Conservation (phyloP, 2,329 filamentous ascomycete genomes). For the Epichloe typhina region DNA sequence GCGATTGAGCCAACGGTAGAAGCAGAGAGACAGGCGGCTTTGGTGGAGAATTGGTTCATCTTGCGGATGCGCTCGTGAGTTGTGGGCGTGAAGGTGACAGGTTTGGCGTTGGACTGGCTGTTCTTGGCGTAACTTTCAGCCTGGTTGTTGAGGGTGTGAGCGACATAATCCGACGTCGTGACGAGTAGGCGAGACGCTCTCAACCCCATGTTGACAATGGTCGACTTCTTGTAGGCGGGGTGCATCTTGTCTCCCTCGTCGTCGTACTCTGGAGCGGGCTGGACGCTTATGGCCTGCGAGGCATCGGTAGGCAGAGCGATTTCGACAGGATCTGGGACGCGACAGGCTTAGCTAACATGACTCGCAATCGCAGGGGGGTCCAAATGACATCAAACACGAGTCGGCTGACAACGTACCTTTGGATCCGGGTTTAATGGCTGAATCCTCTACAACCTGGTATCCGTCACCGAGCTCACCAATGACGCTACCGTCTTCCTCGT, state of each 20-base stretch:
- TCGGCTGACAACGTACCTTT: slow-evolving; percentile 52
- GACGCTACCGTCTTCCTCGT: slow-evolving; percentile 92
- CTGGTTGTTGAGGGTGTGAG: slow-evolving; percentile 61
- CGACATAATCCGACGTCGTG: slow-evolving; percentile 68
- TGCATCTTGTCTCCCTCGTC: slow-evolving; percentile 44
- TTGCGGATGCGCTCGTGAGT: slow-evolving; percentile 78
- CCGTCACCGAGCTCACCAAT: slow-evolving; percentile 81
- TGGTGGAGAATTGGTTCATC: slow-evolving; percentile 73
- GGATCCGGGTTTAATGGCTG: slow-evolving; percentile 65
- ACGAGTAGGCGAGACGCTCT: slow-evolving; percentile 86
- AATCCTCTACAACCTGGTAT: slow-evolving; percentile 67
- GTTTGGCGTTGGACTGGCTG: slow-evolving; percentile 63
- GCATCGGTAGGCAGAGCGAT: slow-evolving; percentile 60
- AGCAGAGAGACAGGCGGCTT: slow-evolving; percentile 66
- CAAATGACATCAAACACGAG: not conserved
- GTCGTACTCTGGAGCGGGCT: slow-evolving; percentile 52
- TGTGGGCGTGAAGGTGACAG: slow-evolving; percentile 74
- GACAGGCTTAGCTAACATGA: not conserved
- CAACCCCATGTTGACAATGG: slow-evolving; percentile 74
- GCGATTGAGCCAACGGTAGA: slow-evolving; percentile 79
- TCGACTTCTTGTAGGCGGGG: slow-evolving; percentile 81
- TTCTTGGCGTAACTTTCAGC: slow-evolving; percentile 72
- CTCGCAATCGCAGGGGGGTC: too few relatives aligned
- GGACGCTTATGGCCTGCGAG: slow-evolving; percentile 49
- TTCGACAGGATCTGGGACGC: slow-evolving; percentile 53